Conservation (phyloP, 352 stramenopile species). For the Phytophthora cryptogea region DNA sequence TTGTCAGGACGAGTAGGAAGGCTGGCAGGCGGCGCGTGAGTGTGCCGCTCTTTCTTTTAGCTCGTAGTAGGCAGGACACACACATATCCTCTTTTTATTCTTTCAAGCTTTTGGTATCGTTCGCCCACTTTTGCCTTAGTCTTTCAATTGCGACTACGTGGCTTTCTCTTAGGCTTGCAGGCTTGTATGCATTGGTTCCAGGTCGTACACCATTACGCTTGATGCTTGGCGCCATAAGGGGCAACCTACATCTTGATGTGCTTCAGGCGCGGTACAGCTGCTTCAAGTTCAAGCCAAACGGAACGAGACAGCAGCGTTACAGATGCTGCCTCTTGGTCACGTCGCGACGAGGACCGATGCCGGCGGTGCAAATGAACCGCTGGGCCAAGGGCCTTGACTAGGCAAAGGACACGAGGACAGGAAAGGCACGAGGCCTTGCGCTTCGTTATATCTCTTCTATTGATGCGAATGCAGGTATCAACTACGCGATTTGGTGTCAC, state of each 20-base stretch:
- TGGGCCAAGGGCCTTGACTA: too few species aligned
- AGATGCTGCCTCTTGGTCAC: neutral
- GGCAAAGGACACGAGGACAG: too few species aligned
- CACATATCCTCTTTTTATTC: constrained; percentile 39
- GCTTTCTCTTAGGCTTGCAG: constrained; percentile 7
- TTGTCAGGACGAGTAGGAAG: neutral
- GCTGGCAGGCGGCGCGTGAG: neutral
- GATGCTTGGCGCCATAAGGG: too few species aligned
- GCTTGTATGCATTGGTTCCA: neutral
- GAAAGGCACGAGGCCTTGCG: neutral
- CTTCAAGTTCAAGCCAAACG: constrained; percentile 28
- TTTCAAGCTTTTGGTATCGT: constrained; percentile 35
- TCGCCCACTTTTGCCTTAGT: constrained; percentile 6
- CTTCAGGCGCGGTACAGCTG: neutral
- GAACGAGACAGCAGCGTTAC: constrained; percentile 29
- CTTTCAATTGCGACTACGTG: neutral
- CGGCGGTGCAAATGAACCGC: neutral
- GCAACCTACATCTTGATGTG: neutral
- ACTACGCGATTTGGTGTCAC: neutral
- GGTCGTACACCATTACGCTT: too few species aligned
- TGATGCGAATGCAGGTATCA: constrained; percentile 14
- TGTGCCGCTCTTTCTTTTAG: constrained; percentile 31
- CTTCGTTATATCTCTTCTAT: constrained; percentile 17
- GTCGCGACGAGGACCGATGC: neutral
- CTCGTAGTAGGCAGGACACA: constrained; percentile 38